These are phyloP conservation scores for Phtheirospermum japonicum DNA, from an alignment of 257 asterid species.

Conservation along the genomic window DNA sequence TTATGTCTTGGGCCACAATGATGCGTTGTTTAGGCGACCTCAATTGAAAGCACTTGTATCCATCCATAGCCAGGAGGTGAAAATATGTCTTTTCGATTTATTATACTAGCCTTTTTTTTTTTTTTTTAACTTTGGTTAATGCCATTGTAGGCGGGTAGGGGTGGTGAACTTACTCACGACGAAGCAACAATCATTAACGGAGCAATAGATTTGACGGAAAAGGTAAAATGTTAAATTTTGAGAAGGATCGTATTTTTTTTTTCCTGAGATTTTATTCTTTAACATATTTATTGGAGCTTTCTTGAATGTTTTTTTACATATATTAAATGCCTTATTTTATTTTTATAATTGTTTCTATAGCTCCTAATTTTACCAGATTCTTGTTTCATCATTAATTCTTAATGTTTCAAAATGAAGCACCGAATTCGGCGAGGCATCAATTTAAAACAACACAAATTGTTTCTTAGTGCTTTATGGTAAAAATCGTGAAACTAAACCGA, in stretches of 20 bases:
- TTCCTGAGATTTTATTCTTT: no score
- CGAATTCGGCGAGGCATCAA: neutral
- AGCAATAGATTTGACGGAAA: conserved; percentile 94
- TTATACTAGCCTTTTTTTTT: neutral
- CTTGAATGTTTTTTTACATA: no score
- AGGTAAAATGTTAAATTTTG: conserved; percentile 43
- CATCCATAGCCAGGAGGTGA: conserved; percentile 84
- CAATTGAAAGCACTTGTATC: conserved; percentile 96
- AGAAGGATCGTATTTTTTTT: conserved; percentile 3
- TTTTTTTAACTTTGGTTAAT: conserved; percentile 13
- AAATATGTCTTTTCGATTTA: neutral
- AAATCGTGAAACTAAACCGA: no score
- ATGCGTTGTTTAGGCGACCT: conserved; percentile 84
- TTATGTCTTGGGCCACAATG: conserved; percentile 78
- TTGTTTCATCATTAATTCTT: neutral
- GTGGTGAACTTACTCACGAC: conserved; percentile 91
- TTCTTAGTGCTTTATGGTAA: no score
- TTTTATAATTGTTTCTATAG: no score
- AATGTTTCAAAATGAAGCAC: neutral
- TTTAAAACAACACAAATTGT: neutral
- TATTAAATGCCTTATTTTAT: no score
- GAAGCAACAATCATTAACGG: conserved; percentile 96
- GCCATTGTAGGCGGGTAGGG: conserved; percentile 83
- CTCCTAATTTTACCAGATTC: neutral
- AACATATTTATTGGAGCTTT: no score